phyloP scores from a whole-genome alignment of 352 stramenopile genomes.

The Plasmopara viticola region DNA sequence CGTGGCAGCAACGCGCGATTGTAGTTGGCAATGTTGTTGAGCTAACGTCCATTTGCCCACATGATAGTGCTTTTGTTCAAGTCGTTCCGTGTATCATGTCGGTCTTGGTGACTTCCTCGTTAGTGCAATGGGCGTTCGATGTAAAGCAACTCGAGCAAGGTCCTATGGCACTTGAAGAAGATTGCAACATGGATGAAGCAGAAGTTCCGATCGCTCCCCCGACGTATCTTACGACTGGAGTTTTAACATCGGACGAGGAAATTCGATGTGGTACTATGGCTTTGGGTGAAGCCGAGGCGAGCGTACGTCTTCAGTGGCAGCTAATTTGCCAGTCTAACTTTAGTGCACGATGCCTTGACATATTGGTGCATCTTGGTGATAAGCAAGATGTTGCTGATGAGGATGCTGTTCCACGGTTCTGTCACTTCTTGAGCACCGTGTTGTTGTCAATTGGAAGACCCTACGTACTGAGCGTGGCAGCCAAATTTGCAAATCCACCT shows the following conservation, averaged over 20 bases:
- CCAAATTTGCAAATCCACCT: slow-evolving; percentile 40
- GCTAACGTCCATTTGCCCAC: slow-evolving; percentile 21
- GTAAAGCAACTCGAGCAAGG: slow-evolving; percentile 21
- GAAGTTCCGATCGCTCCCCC: slow-evolving; percentile 7
- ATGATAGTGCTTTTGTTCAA: slow-evolving; percentile 20
- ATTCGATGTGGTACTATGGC: slow-evolving; percentile 3
- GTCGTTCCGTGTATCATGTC: slow-evolving; percentile 21
- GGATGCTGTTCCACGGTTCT: slow-evolving; percentile 28
- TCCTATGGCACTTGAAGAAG: slow-evolving; percentile 9
- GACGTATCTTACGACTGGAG: slow-evolving; percentile 8
- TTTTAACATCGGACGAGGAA: slow-evolving; percentile 16
- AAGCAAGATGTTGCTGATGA: slow-evolving; percentile 3
- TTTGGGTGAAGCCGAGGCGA: slow-evolving; percentile 10
- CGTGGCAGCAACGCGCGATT: slow-evolving; percentile 29
- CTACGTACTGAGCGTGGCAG: slow-evolving; percentile 40
- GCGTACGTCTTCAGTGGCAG: slow-evolving; percentile 37
- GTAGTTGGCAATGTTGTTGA: slow-evolving; percentile 33
- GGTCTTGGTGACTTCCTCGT: slow-evolving; percentile 19
- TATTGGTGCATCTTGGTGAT: slow-evolving; percentile 12
- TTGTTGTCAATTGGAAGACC: slow-evolving; percentile 34
- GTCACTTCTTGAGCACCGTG: slow-evolving; percentile 32
- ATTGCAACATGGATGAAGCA: slow-evolving; percentile 25
- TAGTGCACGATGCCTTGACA: slow-evolving; percentile 29
- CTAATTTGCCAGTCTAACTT: slow-evolving; percentile 39
- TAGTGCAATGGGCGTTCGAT: slow-evolving; percentile 35